Base-by-base conservation (phyloP, 306 rosid genomes). In the Bauhinia variegata region DNA sequence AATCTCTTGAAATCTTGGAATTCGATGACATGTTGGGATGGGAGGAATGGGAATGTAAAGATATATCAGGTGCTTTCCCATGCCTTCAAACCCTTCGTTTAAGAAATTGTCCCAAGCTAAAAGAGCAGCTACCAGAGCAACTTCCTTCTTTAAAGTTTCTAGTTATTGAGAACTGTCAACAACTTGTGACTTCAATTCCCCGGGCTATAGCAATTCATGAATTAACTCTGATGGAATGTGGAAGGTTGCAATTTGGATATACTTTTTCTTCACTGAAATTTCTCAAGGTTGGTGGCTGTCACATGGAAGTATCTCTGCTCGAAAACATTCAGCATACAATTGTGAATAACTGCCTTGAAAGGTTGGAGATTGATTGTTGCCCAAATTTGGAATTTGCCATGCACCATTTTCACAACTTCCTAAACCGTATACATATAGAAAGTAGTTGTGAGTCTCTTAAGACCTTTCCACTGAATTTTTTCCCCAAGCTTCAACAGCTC, bases 1-100 rank as follows among this genome's bases (percentile, higher is more conserved):
- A 42, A 49, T 61, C 60, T 17, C 30, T 71, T 0, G 42, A 61
- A 42, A 16, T 15, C 48, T 39, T 71, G 58, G 51, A 31, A 32
- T 71, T 71, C 0, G 0, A 31, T 6, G 9, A 51, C 0, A 60
- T 71, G 69, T 7, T 3, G 18, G 59, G 17, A 0, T 71, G 54
- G 76, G 47, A 51, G 8, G 42, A 50, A 60, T 70, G 75, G 75
- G 49, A 23, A 6, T 47, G 32, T 31, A 38, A 43, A 30, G 23
- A 1, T 33, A 19, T 4, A 11, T 54, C 12, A 2, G 31, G 43
- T 17, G 75, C 57, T 19, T 70, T 70, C 47, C 38, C 67, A 12
- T 4, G 39, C 41, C 76, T 60, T 51, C 17, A n/a, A 14, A 19
- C 4, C 46, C 62, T 71, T 4, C 4, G 0, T 23, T 36, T 70